phyloP scores from a whole-genome alignment of 2,329 filamentous ascomycete genomes.

The Pestalotiopsis sp. region DNA sequence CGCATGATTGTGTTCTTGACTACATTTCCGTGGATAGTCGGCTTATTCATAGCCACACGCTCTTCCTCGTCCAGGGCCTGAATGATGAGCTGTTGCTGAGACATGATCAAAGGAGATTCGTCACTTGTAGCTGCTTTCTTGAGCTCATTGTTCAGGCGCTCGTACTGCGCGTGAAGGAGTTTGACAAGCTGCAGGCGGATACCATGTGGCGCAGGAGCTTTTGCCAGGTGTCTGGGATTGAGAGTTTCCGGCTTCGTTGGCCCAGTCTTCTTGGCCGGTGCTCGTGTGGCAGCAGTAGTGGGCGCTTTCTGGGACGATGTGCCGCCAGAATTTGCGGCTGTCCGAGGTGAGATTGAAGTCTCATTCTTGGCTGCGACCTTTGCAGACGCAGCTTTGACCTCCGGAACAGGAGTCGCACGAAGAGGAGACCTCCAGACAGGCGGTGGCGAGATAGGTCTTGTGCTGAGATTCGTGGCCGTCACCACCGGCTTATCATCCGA shows the following conservation, averaged over 20 bases:
- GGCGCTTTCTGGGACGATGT: constrained; percentile 5
- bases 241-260: constrained; percentile 52
- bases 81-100: constrained; percentile 66
- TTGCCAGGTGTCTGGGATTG: constrained; percentile 65
- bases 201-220: constrained; percentile 56
- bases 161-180: constrained; percentile 64
- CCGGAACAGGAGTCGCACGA: background rate
- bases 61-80: constrained; percentile 78
- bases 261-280: constrained; percentile 13
- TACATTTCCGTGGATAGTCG: constrained; percentile 75
- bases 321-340: background rate
- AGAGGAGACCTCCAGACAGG: constrained; percentile 3
- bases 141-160: constrained; percentile 66
- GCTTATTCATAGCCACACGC: constrained; percentile 64
- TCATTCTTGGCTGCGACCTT: background rate
- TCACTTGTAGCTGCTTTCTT: constrained; percentile 51
- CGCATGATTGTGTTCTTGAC: constrained; percentile 79
- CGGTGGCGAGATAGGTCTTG: constrained; percentile 10
- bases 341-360: background rate
- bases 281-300: constrained; percentile 1
- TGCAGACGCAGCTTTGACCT: background rate
- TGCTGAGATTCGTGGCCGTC: background rate
- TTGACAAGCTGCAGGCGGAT: constrained; percentile 59
- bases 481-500: background rate
- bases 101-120: constrained; percentile 54